Evolutionary conservation across 129 eudicot species (phyloP).

Genomic region (Heracleum sosnowskyi): DNA sequence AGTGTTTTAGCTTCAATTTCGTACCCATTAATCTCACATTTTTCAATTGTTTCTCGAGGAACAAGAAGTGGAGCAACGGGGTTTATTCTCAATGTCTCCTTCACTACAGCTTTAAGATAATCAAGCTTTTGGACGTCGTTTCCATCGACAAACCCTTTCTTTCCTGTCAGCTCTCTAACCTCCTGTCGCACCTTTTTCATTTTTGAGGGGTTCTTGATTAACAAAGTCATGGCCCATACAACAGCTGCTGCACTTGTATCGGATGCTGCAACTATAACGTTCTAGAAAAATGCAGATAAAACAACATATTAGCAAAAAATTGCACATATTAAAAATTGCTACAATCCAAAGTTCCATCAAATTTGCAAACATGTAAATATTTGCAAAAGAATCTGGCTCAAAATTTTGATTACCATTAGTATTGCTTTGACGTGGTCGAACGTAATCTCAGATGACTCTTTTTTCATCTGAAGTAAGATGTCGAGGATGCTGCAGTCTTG

Average conservation of each 20-base stretch:
- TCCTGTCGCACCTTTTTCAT: constrained; percentile 6
- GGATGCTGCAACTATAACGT: neutral
- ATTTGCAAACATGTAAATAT: too few relatives aligned
- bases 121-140: neutral
- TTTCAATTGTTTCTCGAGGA: neutral
- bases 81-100: neutral
- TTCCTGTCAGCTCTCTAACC: neutral
- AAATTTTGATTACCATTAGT: constrained; percentile 1
- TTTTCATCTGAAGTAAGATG: constrained; percentile 8
- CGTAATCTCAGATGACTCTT: constrained; percentile 5
- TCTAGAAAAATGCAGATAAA: neutral
- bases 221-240: constrained; percentile 3
- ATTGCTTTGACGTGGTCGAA: constrained; percentile 18
- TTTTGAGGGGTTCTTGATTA: neutral
- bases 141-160: constrained; percentile 4
- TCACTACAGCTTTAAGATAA: constrained; percentile 3
- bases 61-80: neutral
- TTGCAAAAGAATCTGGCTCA: too few relatives aligned
- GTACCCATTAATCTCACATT: neutral
- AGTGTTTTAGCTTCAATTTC: constrained; percentile 1
- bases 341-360: too few relatives aligned
- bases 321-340: too few relatives aligned
- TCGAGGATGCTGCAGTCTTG: constrained; percentile 3
- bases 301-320: too few relatives aligned
- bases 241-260: constrained; percentile 10